These are phyloP conservation scores for Schizothecium vesticola DNA, from an alignment of 495 filamentous ascomycete genomes.

Conservation along the genomic window DNA sequence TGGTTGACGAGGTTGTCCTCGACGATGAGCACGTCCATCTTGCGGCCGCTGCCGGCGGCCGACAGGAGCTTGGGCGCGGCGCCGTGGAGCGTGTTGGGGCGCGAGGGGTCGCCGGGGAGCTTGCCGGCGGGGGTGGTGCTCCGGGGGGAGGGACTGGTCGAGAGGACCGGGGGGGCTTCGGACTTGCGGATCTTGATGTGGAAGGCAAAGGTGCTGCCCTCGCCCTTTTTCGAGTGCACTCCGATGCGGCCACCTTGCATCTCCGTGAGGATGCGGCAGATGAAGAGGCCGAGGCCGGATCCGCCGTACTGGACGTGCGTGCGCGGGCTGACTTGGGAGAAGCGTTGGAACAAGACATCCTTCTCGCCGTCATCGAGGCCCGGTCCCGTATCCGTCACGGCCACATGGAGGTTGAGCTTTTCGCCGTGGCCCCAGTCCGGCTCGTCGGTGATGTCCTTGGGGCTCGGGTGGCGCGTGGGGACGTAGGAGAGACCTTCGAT, in stretches of 20 bases:
- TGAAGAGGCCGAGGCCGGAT: slow-evolving; percentile 77
- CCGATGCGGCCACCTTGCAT: slow-evolving; percentile 82
- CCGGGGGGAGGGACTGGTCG: not conserved
- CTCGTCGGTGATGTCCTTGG: slow-evolving; percentile 47
- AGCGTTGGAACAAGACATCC: slow-evolving; percentile 71
- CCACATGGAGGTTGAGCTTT: slow-evolving; percentile 64
- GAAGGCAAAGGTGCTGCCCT: slow-evolving; percentile 81
- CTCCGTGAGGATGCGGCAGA: slow-evolving; percentile 70
- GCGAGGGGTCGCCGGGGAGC: not conserved
- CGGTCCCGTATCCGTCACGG: slow-evolving; percentile 73
- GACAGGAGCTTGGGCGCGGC: not conserved
- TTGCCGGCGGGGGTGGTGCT: not conserved
- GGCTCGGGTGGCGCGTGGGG: slow-evolving; percentile 46
- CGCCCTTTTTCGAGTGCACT: slow-evolving; percentile 62
- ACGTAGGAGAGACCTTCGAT: slow-evolving; percentile 48
- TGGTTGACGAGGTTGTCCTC: slow-evolving; percentile 86
- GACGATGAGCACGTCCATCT: slow-evolving; percentile 58
- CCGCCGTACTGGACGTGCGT: slow-evolving; percentile 81
- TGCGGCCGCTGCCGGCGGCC: not conserved
- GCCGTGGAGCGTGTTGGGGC: not conserved
- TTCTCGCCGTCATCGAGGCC: slow-evolving; percentile 69
- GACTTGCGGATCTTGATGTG: slow-evolving; percentile 51
- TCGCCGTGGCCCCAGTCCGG: slow-evolving; percentile 66
- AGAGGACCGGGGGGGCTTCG: not conserved
- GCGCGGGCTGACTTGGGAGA: slow-evolving; percentile 69